A percentile compares a stretch with the other conserved stretches of the same genome.
phyloP scores from a whole-genome alignment of 169 alveolate genomes.

The Besnoitia besnoiti region DNA sequence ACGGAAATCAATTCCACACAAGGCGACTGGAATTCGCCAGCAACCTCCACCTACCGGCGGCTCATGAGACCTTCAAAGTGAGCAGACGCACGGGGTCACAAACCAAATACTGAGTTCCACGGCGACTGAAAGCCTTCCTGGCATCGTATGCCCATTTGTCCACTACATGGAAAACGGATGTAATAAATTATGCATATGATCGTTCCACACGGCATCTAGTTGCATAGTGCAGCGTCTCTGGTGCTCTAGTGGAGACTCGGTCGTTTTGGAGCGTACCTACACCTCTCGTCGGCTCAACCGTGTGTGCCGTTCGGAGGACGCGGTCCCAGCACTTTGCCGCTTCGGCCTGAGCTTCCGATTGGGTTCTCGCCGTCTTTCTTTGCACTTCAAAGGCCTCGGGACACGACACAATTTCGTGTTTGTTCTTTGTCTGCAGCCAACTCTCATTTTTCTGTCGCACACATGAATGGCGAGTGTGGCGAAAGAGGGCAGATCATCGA shows the following conservation, averaged over 20 bases:
- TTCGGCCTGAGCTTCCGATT: too few relatives aligned
- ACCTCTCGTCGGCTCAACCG: background rate
- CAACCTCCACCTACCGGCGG: background rate
- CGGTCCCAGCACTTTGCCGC: background rate
- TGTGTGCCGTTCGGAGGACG: background rate
- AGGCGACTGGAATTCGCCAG: background rate
- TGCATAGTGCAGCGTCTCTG: background rate
- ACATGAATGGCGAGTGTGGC: conserved; percentile 68
- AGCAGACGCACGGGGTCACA: too few relatives aligned
- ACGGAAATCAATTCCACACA: background rate
- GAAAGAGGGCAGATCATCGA: conserved; percentile 64
- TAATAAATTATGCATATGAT: too few relatives aligned
- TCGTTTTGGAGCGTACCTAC: background rate
- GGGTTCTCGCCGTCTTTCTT: background rate
- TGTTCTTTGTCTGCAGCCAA: background rate
- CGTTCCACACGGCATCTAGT: background rate
- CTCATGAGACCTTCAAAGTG: background rate
- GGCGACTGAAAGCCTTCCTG: too few relatives aligned
- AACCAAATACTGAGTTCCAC: too few relatives aligned
- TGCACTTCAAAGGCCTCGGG: background rate
- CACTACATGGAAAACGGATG: too few relatives aligned
- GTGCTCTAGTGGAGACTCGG: background rate
- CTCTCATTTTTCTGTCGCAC: conserved; percentile 27
- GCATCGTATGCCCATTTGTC: too few relatives aligned
- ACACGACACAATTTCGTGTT: background rate